phyloP scores from a whole-genome alignment of 2,329 filamentous ascomycete genomes.

The Aspergillus sp. region DNA sequence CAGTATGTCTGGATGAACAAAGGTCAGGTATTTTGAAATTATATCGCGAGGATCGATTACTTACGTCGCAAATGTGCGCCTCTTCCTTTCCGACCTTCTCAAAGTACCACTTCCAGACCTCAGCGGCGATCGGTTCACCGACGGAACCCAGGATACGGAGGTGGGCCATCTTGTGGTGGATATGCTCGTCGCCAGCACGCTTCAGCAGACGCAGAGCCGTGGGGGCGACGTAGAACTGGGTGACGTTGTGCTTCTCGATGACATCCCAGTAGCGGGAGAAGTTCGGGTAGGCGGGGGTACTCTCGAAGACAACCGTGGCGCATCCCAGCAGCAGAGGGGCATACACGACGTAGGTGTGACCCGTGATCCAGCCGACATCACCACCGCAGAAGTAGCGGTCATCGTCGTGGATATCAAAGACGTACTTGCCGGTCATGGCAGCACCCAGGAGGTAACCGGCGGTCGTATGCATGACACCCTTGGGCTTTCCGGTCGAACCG shows the following conservation, averaged over 20 bases:
- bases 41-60: slow-evolving; percentile 39
- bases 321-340: slow-evolving; percentile 90
- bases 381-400: slow-evolving; percentile 97
- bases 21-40: slow-evolving; percentile 6
- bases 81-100: slow-evolving; percentile 91
- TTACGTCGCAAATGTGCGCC: slow-evolving; percentile 89
- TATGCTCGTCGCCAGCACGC: slow-evolving; percentile 89
- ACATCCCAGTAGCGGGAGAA: slow-evolving; percentile 99
- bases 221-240: slow-evolving; percentile 97
- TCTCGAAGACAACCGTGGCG: slow-evolving; percentile 94
- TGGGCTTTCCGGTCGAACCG: slow-evolving; percentile 96
- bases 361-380: slow-evolving; percentile 98
- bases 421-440: slow-evolving; percentile 93
- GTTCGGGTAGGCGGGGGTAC: slow-evolving; percentile 93
- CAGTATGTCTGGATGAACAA: slow-evolving; percentile 76
- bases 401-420: slow-evolving; percentile 94
- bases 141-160: slow-evolving; percentile 90
- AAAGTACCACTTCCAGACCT: slow-evolving; percentile 99
- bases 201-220: slow-evolving; percentile 91
- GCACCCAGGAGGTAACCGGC: slow-evolving; percentile 93
- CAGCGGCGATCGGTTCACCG: slow-evolving; percentile 93
- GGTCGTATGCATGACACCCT: slow-evolving; percentile 98
- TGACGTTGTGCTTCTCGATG: slow-evolving; percentile 90
- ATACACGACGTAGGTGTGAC: slow-evolving; percentile 97
- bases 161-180: slow-evolving; percentile 84